Evolutionary conservation across 768 basidiomycete species (phyloP), one percentile per base, ranked within the genome.

Genomic region (Termitomyces sp.): DNA sequence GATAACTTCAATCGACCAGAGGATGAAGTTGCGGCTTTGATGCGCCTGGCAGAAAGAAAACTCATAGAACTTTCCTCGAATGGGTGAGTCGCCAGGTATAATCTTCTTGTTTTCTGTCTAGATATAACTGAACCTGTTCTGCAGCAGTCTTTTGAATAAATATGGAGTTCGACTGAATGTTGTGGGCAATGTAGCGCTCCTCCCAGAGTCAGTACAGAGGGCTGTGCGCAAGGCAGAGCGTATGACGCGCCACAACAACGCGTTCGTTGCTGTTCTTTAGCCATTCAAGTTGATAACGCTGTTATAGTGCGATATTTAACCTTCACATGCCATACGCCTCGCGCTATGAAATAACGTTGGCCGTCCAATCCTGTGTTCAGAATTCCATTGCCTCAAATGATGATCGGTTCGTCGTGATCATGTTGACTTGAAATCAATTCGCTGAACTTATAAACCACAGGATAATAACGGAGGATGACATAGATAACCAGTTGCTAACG

Each of bases 321-420:
- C 75, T 98, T 5, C 93, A 91, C 72, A 92, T 94, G 79, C 88
- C 96, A 0, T 99, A 98, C 66, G 80, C 93, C 5, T 89, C 94
- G 2, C 82, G 88, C 30, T 92, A 99, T 66, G 97, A 99, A 70
- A 94, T 98, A 13, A 81, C 90, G 2, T 82, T 84, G 0, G 91
- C 96, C 0, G 81, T 98, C 3, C 75, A 85, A 59, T 71, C 74
- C 1, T 75, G 74, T 38, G 75, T 85, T 41, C 71, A 72, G 8
- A 68, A 75, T n/a, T 72, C 74, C 30, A 64, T 77, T 54, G 38
- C 53, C 8, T 40, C 50, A 10, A 28, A 59, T 10, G 43, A 51
- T 9, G 56, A 55, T 2, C 40, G 46, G 62, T 67, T 26, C 11
- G 54, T 62, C 32, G 3, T 18, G 5, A 38, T 49, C 24, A 11